Evolutionary conservation across 2,329 filamentous ascomycete genomes (phyloP).

Genomic region (Arthroderma sp.): DNA sequence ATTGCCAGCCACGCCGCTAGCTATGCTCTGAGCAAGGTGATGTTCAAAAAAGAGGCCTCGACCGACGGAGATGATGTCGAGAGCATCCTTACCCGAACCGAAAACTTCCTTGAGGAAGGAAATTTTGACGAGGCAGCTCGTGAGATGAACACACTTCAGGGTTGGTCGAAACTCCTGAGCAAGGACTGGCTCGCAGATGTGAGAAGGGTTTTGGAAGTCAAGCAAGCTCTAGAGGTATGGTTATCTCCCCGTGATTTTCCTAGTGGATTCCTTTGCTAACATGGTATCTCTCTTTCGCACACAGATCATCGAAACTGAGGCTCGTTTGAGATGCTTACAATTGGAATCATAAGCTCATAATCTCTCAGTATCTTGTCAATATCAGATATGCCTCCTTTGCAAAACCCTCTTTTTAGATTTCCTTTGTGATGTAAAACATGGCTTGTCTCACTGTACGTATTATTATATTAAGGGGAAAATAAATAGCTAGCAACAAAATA

Average conservation of each 20-base stretch:
- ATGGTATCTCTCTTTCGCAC: neutral
- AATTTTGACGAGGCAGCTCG: conserved; percentile 80
- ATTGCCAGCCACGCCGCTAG: conserved; percentile 89
- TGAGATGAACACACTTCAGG: conserved; percentile 85
- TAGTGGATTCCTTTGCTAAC: neutral
- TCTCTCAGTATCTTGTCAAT: conserved; percentile 13
- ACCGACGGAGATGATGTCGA: conserved; percentile 82
- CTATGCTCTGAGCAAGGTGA: conserved; percentile 76
- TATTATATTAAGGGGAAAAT: neutral
- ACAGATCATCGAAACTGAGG: conserved; percentile 80
- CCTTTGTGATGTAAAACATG: conserved; percentile 3
- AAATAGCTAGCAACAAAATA: no score
- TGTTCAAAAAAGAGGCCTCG: conserved; percentile 88
- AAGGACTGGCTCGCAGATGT: conserved; percentile 89
- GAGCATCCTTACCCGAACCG: conserved; percentile 78
- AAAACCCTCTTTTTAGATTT: conserved; percentile 9
- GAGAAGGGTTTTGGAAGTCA: conserved; percentile 82
- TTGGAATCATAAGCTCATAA: conserved; percentile 45
- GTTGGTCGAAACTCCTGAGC: conserved; percentile 91
- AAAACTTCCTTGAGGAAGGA: conserved; percentile 83
- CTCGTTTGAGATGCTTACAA: conserved; percentile 72
- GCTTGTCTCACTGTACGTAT: conserved; percentile 1
- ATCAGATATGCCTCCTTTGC: conserved; percentile 17
- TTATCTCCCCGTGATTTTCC: conserved; percentile 9
- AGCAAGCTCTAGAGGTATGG: conserved; percentile 83